A percentile compares a stretch with the other conserved stretches of the same genome.
Evolutionary conservation across 352 stramenopile genomes (phyloP).

Genomic region (Globisporangium spinosum): DNA sequence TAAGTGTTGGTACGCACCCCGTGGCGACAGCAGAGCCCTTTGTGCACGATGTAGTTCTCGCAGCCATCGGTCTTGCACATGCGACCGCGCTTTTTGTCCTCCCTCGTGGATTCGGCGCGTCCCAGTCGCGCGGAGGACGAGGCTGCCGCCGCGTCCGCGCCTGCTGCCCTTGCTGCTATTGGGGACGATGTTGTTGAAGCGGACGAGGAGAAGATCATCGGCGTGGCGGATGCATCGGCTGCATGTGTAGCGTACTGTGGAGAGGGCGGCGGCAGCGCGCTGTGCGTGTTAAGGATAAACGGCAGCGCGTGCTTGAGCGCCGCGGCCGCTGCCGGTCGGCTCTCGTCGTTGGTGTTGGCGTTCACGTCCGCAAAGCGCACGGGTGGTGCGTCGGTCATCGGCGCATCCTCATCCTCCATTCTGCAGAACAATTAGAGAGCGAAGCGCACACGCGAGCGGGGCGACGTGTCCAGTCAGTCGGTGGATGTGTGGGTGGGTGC

Average conservation of each 20-base stretch:
- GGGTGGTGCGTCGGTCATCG: not conserved
- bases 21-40: slow-evolving; percentile 24
- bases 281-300: slow-evolving; percentile 16
- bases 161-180: not conserved
- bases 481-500: not conserved
- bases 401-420: slow-evolving; percentile 5
- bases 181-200: not conserved
- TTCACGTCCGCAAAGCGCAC: not conserved
- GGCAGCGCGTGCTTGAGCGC: slow-evolving; percentile 12
- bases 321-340: not conserved
- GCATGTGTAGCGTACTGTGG: not conserved
- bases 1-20: slow-evolving; percentile 15
- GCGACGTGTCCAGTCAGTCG: not conserved
- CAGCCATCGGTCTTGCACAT: slow-evolving; percentile 21
- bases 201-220: not conserved
- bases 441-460: not conserved
- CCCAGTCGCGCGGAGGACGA: not conserved
- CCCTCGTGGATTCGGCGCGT: slow-evolving; percentile 4
- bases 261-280: not conserved
- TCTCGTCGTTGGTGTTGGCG: not conserved
- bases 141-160: not conserved
- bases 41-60: slow-evolving; percentile 26
- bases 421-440: slow-evolving; percentile 6
- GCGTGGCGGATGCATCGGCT: not conserved
- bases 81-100: slow-evolving; percentile 19